Evolutionary conservation across 169 alveolate genomes (phyloP), one percentile per base, ranked within the genome.

Genomic region (Babesia divergens): DNA sequence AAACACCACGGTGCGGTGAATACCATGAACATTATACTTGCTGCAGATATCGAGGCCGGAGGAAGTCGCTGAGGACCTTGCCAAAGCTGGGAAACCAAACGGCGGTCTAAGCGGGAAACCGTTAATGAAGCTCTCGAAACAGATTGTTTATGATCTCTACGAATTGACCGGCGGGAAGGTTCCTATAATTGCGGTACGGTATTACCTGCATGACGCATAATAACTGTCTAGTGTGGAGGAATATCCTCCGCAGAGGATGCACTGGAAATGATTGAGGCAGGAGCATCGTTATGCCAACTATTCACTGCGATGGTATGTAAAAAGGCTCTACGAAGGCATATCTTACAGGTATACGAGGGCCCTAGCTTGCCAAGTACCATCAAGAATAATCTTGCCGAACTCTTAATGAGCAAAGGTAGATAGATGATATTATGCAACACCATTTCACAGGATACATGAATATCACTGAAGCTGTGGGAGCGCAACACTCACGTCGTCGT

Each of bases 41-140:
- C 29, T 32, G 0, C 59, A 58, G 89, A 38, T 68, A n/a, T 6
- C 77, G 44, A 40, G 77, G 52, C 67, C 65, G 0, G 75, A 55
- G 18, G 44, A 20, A 50, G 7, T 31, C 16, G 20, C 51, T 4
- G 76, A 31, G 50, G 81, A 83, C 40, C 44, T 55, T 49, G 35
- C 22, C 14, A 49, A 6, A 24, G 46, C 62, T 38, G 84, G 84
- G 8, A 37, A 69, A 16, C 70, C 75, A 9, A 46, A 51, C 7
- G 96, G 96, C 40, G 96, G 96, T 24, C 86, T 92, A 16, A 90
- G 95, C 58, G 96, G 96, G 9, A 55, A 70, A 50, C 91, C 91
- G 3, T 37, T 92, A 50, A 85, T 84, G 58, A 88, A 83, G 18
- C 35, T 81, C 34, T 86, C 96, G 18, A 90, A 90, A 0, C 53